Base-by-base conservation (phyloP, 2,329 filamentous ascomycete species). In the Acrodontium crateriforme region DNA sequence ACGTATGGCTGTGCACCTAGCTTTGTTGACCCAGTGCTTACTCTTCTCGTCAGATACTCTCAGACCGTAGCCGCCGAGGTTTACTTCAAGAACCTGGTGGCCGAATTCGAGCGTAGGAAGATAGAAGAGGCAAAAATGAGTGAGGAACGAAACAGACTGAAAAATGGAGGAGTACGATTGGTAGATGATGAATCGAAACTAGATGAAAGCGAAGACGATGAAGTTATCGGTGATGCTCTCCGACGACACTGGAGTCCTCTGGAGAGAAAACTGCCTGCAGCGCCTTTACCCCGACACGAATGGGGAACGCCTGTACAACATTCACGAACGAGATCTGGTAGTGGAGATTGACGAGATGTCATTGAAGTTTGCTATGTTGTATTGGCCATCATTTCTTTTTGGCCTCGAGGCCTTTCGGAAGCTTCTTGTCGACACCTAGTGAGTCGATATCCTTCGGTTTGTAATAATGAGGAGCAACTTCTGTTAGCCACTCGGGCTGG, bases 381-480 rank as follows among this genome's bases (percentile, higher is more conserved):
- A n/a, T n/a, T n/a, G n/a, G n/a, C n/a, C n/a, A n/a, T n/a, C n/a
- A n/a, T n/a, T n/a, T n/a, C n/a, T n/a, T n/a, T n/a, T n/a, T n/a
- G n/a, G n/a, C n/a, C n/a, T n/a, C n/a, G n/a, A n/a, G n/a, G n/a
- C 29, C 29, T 52, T 77, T 80, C 0, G 74, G 70, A 58, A 78
- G 66, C 56, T 82, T 92, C 60, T 71, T 80, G 34, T 82, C 78
- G 47, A 68, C 49, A 3, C 83, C 82, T 42, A 93, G 50, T 11
- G 67, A 74, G 47, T 94, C 87, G 21, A 94, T 54, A 49, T 94
- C 84, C 58, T 83, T 78, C 60, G 80, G 78, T 59, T 92, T 94
- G 53, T 94, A 82, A 49, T 84, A 93, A 59, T 95, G 89, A 37
- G 87, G 87, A 36, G 89, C 89, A 35, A 89, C 72, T 56, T 95